A percentile compares a stretch with the other conserved stretches of the same genome.
Conservation (phyloP, 2,329 filamentous ascomycete genomes). For the Aspergillus udagawae region DNA sequence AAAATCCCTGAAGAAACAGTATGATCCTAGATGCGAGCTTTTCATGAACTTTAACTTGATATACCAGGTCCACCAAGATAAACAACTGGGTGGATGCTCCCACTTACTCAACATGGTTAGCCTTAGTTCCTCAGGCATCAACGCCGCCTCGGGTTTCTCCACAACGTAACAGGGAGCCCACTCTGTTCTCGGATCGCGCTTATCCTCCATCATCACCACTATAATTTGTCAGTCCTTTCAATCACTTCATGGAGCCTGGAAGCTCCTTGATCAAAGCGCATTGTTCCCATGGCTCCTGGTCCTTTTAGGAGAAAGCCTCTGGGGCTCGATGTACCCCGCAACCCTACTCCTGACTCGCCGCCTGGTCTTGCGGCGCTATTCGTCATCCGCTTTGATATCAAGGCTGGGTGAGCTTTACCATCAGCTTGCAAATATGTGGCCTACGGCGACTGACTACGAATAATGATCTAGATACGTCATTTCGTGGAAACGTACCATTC, state of each 20-base stretch:
- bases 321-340: conserved; percentile 32
- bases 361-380: conserved; percentile 71
- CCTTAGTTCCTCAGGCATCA: conserved; percentile 7
- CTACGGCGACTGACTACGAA: neutral
- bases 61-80: neutral
- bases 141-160: conserved; percentile 3
- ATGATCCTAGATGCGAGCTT: neutral
- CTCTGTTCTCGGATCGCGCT: neutral
- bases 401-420: conserved; percentile 63
- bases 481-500: conserved; percentile 73
- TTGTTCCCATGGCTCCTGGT: conserved; percentile 26
- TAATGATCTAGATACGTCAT: conserved; percentile 64
- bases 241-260: conserved; percentile 21
- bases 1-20: neutral
- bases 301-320: conserved; percentile 27
- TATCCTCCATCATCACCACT: neutral
- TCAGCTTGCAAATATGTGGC: neutral
- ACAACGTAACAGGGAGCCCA: neutral
- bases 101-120: conserved; percentile 9
- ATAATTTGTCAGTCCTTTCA: conserved; percentile 3
- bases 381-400: conserved; percentile 87
- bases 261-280: conserved; percentile 5
- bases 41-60: neutral
- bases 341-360: conserved; percentile 32
- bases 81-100: neutral